Conservation (phyloP, 768 basidiomycete species). For the Rhodotorula diobovata region DNA sequence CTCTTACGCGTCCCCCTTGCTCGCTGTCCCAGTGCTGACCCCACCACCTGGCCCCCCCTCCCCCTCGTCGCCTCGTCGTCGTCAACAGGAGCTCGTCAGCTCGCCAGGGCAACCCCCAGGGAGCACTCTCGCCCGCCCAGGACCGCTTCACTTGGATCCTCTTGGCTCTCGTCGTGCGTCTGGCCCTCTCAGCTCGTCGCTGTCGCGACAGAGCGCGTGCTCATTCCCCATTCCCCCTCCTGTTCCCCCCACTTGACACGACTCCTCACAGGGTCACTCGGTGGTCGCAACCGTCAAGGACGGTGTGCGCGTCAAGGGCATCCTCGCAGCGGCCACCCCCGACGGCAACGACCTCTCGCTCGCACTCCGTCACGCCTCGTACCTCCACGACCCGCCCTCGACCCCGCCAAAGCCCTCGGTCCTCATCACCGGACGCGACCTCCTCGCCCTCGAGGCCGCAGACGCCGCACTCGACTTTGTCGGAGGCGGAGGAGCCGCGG, state of each 20-base stretch:
- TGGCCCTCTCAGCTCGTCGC: fast-evolving
- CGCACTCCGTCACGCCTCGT: constrained; percentile 36
- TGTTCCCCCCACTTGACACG: too few species aligned
- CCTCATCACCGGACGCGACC: constrained; percentile 38
- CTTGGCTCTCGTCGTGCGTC: constrained; percentile 23
- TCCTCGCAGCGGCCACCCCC: constrained; percentile 36
- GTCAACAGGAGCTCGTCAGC: not conserved
- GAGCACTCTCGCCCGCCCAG: not conserved
- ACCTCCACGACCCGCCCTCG: constrained; percentile 10
- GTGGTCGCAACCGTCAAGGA: constrained; percentile 36
- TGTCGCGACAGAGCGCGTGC: not conserved
- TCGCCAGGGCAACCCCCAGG: not conserved
- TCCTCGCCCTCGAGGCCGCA: constrained; percentile 34
- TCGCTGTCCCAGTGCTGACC: too few species aligned
- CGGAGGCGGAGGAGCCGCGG: not conserved
- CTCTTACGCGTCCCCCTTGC: too few species aligned
- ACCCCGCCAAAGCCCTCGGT: constrained; percentile 29
- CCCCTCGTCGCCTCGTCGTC: too few species aligned
- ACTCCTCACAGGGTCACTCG: constrained; percentile 32
- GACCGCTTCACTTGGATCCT: constrained; percentile 29
- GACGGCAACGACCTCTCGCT: constrained; percentile 37
- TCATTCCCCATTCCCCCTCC: not conserved
- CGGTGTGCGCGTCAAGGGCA: constrained; percentile 31
- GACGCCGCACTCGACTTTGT: constrained; percentile 33
- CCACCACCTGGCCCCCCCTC: too few species aligned